Evolutionary conservation across 108 stramenopile genomes (phyloP).

Genomic region (Nannochloropsis granulata): DNA sequence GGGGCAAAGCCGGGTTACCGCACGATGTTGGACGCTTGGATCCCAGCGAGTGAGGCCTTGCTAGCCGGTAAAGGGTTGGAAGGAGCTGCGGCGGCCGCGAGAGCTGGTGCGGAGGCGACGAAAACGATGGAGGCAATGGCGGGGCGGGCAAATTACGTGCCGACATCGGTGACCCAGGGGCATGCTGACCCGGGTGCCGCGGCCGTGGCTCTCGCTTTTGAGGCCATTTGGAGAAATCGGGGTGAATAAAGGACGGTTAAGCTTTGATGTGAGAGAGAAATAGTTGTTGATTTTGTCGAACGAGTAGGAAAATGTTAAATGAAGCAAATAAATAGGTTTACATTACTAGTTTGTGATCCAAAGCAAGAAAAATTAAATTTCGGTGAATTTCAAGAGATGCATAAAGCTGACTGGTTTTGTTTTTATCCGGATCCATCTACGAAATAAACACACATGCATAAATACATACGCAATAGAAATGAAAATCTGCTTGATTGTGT

Average conservation of each 20-base stretch:
- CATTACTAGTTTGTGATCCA: too few relatives aligned
- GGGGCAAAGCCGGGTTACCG: slow-evolving; percentile 75
- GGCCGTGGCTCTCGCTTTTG: slow-evolving; percentile 73
- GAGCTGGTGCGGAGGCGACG: slow-evolving; percentile 68
- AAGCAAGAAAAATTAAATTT: too few relatives aligned
- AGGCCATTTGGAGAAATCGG: slow-evolving; percentile 20
- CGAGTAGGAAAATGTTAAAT: too few relatives aligned
- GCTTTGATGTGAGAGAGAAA: background rate
- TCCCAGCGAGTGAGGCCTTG: slow-evolving; percentile 55
- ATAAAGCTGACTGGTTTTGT: too few relatives aligned
- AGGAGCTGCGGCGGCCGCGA: slow-evolving; percentile 52
- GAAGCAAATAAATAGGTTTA: too few relatives aligned
- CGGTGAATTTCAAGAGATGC: too few relatives aligned
- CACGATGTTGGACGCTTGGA: slow-evolving; percentile 89
- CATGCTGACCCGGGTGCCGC: slow-evolving; percentile 92
- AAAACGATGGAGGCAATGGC: slow-evolving; percentile 69
- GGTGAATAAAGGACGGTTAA: background rate
- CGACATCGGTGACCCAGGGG: slow-evolving; percentile 29
- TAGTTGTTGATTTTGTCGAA: too few relatives aligned
- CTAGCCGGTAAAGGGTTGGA: slow-evolving; percentile 10
- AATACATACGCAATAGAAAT: too few relatives aligned
- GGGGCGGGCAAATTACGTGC: slow-evolving; percentile 84
- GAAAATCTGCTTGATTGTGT: too few relatives aligned
- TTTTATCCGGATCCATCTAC: too few relatives aligned
- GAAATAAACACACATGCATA: too few relatives aligned